These are phyloP conservation scores for Arxiozyma slooffiae DNA, from an alignment of 1,139 yeast species.

Conservation along the genomic window DNA sequence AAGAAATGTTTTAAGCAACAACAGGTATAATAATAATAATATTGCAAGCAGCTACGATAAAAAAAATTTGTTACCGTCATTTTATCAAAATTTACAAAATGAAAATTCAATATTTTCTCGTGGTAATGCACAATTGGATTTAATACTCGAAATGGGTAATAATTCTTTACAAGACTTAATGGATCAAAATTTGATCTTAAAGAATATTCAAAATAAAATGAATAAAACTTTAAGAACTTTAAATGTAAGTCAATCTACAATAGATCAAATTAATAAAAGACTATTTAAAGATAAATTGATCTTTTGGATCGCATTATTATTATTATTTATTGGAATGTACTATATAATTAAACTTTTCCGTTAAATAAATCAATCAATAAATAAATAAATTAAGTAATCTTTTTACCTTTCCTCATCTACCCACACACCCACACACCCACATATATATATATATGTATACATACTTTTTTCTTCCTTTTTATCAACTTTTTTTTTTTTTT, in stretches of 20 bases:
- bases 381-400: too few relatives aligned
- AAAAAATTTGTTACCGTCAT: slow-evolving; percentile 34
- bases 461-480: too few relatives aligned
- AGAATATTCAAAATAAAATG: slow-evolving; percentile 52
- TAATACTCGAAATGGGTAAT: slow-evolving; percentile 81
- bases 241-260: slow-evolving; percentile 83
- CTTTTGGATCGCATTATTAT: slow-evolving; percentile 64
- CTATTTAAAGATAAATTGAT: slow-evolving; percentile 86
- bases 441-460: too few relatives aligned
- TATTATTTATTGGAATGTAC: slow-evolving; percentile 61
- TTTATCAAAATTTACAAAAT: slow-evolving; percentile 55
- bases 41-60: slow-evolving; percentile 6
- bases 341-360: slow-evolving; percentile 54
- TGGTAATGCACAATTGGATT: slow-evolving; percentile 77
- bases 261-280: slow-evolving; percentile 67
- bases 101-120: slow-evolving; percentile 58
- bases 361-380: slow-evolving; percentile 34
- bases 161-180: slow-evolving; percentile 82
- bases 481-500: too few relatives aligned
- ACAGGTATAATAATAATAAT: not conserved
- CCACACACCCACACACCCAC: too few relatives aligned
- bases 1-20: not conserved
- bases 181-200: slow-evolving; percentile 69
- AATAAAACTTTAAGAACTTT: slow-evolving; percentile 69
- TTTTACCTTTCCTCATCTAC: too few relatives aligned